Evolutionary conservation across 768 basidiomycete genomes (phyloP), one percentile per base, ranked within the genome.

Genomic region (Serendipita sp.): DNA sequence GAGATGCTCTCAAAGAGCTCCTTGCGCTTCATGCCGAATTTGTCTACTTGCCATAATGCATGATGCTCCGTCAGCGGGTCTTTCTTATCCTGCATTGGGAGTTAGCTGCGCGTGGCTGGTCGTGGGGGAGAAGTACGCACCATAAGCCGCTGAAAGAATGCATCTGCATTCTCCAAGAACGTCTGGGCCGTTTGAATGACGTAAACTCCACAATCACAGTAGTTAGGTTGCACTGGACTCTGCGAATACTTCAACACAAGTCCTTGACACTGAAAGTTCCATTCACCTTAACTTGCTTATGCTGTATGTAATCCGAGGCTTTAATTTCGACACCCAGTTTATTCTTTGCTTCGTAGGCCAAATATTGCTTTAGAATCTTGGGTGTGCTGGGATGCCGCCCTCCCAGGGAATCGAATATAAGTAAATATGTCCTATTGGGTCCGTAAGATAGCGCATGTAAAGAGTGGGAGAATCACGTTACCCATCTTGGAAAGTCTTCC

Each of bases 161-260:
- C 69, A 0, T 71, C 68, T 0, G 90, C 86, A 61, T 86, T 73
- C 5, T 70, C 73, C 72, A 96, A 81, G 69, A 98, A 89, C 0
- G 81, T 82, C 67, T 83, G 76, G 5, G 85, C 87, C 60, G 90
- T 90, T 69, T 98, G 92, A 11, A 98, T 75, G 13, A 98, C 77
- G 71, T 90, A 99, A 30, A 96, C 71, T 3, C 96, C 96, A 67
- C 96, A 99, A 71, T 97, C 94, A 69, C 85, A 89, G 66, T 77
- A 89, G 70, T 98, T 97, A 16, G 83, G 82, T 70, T 99, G 96
- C 24, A 76, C 75, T 2, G 95, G 95, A 2, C 93, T 90, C 90
- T 95, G 66, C 62, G 11, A n/a, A 41, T 38, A 30, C 30, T 50
- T 42, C 14, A 48, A 3, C 28, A 42, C 28, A 28, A 62, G 42